phyloP scores from a whole-genome alignment of 2,329 filamentous ascomycete genomes.

The Dothistroma pini region DNA sequence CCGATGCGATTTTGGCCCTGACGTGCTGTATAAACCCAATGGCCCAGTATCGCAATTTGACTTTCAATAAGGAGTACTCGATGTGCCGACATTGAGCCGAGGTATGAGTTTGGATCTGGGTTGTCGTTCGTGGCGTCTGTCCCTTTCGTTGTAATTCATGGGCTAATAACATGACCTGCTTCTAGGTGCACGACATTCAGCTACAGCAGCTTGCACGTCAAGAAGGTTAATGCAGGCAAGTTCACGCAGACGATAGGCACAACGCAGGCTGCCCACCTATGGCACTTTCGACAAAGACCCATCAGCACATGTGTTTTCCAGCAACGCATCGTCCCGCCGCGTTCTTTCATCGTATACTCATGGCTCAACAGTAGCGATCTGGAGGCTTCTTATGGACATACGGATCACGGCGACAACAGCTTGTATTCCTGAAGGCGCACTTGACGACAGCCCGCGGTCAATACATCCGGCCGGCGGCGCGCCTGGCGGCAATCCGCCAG shows the following conservation, averaged over 20 bases:
- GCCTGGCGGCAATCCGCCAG: conserved; percentile 49
- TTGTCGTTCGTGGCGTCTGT: no score
- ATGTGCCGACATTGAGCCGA: conserved; percentile 60
- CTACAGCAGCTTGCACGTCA: conserved; percentile 63
- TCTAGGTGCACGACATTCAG: conserved; percentile 76
- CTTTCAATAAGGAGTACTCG: conserved; percentile 71
- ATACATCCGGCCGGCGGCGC: conserved; percentile 65
- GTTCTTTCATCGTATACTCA: conserved; percentile 64
- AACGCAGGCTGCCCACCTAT: conserved; percentile 60
- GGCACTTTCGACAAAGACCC: conserved; percentile 62
- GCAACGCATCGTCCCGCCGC: conserved; percentile 45
- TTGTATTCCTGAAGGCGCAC: conserved; percentile 55
- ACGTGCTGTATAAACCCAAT: conserved; percentile 61
- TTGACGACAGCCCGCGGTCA: conserved; percentile 39
- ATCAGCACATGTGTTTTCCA: conserved; percentile 65
- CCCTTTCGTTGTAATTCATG: no score
- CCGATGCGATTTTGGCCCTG: conserved; percentile 63
- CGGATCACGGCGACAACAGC: conserved; percentile 60
- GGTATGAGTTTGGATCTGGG: conserved; percentile 49
- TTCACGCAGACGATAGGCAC: conserved; percentile 60
- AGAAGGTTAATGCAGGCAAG: conserved; percentile 43
- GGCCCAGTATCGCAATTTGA: conserved; percentile 67
- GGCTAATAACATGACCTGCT: no score
- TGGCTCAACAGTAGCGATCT: conserved; percentile 63
- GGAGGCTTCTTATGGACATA: conserved; percentile 54